Evolutionary conservation across 306 rosid genomes (phyloP).

Genomic region (Arachis hypogaea): DNA sequence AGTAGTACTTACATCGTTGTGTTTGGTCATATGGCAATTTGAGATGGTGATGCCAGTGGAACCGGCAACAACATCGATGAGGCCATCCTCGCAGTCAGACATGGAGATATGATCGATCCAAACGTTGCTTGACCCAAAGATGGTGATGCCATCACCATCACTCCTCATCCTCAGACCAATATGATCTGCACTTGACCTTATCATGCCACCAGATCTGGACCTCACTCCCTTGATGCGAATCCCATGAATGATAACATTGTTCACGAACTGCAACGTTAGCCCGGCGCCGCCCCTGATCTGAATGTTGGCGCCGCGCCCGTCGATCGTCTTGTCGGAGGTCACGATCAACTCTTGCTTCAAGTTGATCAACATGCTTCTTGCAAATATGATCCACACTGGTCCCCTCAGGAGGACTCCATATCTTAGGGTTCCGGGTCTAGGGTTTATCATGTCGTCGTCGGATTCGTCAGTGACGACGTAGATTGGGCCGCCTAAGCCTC

Average conservation of each 20-base stretch:
- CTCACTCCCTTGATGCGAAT: conserved; percentile 47
- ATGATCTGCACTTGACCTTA: conserved; percentile 52
- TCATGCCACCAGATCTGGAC: conserved; percentile 44
- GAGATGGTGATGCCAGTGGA: conserved; percentile 71
- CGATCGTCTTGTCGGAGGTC: conserved; percentile 65
- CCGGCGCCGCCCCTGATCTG: conserved; percentile 63
- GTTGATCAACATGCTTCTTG: conserved; percentile 53
- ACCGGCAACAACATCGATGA: conserved; percentile 57
- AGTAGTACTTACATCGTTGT: conserved; percentile 53
- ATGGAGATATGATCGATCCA: conserved; percentile 76
- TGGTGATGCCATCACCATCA: conserved; percentile 65
- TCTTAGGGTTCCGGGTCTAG: conserved; percentile 64
- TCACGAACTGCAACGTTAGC: conserved; percentile 48
- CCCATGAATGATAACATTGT: conserved; percentile 58
- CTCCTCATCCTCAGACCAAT: conserved; percentile 44
- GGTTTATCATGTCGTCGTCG: conserved; percentile 41
- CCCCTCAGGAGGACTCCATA: conserved; percentile 47
- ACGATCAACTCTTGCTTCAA: conserved; percentile 51
- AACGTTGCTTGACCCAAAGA: conserved; percentile 55
- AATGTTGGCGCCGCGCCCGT: conserved; percentile 65
- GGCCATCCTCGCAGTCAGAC: conserved; percentile 62
- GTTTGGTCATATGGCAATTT: conserved; percentile 64
- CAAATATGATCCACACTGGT: conserved; percentile 71
- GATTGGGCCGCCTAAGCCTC: conserved; percentile 48
- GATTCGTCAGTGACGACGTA: conserved; percentile 57